Conservation (phyloP, 2,329 filamentous ascomycete species). For the Davidsoniella eucalypti region DNA sequence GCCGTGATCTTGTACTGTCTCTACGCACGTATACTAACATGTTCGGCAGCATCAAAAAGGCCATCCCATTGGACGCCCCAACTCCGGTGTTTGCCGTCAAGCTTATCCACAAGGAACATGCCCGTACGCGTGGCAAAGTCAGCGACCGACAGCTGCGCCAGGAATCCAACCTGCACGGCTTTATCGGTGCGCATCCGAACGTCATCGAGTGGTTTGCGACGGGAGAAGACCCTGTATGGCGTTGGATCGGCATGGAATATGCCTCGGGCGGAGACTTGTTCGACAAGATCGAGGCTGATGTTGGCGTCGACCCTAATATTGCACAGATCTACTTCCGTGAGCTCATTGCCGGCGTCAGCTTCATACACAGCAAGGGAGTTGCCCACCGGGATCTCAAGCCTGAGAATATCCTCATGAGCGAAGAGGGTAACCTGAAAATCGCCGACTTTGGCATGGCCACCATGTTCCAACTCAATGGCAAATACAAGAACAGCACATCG, state of each 20-base stretch:
- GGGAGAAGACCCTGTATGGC: conserved; percentile 73
- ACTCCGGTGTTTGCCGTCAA: conserved; percentile 88
- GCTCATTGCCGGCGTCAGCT: conserved; percentile 75
- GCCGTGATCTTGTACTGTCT: conserved; percentile 7
- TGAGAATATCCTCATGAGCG: conserved; percentile 84
- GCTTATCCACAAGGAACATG: conserved; percentile 96
- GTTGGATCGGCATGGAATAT: conserved; percentile 97
- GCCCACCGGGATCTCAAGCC: conserved; percentile 86
- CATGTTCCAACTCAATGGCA: conserved; percentile 77
- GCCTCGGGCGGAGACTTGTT: conserved; percentile 93
- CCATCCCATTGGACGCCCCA: conserved; percentile 51
- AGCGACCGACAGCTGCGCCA: conserved; percentile 78
- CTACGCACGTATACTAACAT: conserved; percentile 12
- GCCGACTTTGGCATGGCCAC: conserved; percentile 95
- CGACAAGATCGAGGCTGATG: conserved; percentile 97
- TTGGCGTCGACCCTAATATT: conserved; percentile 84
- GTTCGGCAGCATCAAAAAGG: conserved; percentile 68
- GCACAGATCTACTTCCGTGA: conserved; percentile 94
- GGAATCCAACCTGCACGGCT: conserved; percentile 79
- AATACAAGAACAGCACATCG: conserved; percentile 66
- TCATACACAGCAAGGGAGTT: conserved; percentile 91
- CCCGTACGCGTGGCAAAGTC: conserved; percentile 73
- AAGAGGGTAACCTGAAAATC: conserved; percentile 74
- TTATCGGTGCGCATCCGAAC: conserved; percentile 78
- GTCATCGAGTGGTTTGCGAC: conserved; percentile 85